Evolutionary conservation across 352 stramenopile species (phyloP).

Genomic region (Aphanomyces astaci): DNA sequence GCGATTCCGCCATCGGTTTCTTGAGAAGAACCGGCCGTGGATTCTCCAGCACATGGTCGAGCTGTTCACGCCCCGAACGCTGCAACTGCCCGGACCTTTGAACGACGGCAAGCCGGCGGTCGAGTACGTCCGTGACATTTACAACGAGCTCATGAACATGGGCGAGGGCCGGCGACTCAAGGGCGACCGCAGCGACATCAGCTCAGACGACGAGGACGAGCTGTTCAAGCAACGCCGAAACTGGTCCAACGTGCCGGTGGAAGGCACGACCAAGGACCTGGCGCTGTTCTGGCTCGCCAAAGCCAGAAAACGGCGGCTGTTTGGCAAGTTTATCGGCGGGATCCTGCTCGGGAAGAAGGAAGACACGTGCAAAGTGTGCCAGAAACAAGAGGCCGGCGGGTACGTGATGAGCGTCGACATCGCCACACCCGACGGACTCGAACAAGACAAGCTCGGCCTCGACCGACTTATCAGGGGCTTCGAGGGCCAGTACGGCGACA

Average conservation of each 20-base stretch:
- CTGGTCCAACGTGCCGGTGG: conserved; percentile 77
- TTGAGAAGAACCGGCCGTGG: conserved; percentile 96
- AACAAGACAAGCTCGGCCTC: conserved; percentile 64
- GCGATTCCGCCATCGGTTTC: conserved; percentile 93
- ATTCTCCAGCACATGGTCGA: conserved; percentile 94
- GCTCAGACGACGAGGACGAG: conserved; percentile 88
- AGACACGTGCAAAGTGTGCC: conserved; percentile 72
- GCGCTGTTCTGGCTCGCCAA: conserved; percentile 90
- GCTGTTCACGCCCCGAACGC: conserved; percentile 89
- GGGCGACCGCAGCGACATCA: conserved; percentile 89
- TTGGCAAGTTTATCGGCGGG: conserved; percentile 81
- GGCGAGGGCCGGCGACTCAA: conserved; percentile 78
- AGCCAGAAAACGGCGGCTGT: conserved; percentile 87
- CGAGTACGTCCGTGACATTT: conserved; percentile 94
- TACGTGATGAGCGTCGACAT: conserved; percentile 82
- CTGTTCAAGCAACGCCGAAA: conserved; percentile 80
- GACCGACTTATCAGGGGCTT: conserved; percentile 73
- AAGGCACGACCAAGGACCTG: conserved; percentile 79
- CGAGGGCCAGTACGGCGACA: conserved; percentile 69
- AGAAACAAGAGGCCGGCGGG: conserved; percentile 51
- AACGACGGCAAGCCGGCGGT: conserved; percentile 77
- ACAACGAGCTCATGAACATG: conserved; percentile 93
- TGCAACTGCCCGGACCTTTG: conserved; percentile 43
- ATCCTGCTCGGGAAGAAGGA: conserved; percentile 80
- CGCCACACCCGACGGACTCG: conserved; percentile 48